Conservation (phyloP, 768 basidiomycete species). For the Phlegmacium glaucopus region DNA sequence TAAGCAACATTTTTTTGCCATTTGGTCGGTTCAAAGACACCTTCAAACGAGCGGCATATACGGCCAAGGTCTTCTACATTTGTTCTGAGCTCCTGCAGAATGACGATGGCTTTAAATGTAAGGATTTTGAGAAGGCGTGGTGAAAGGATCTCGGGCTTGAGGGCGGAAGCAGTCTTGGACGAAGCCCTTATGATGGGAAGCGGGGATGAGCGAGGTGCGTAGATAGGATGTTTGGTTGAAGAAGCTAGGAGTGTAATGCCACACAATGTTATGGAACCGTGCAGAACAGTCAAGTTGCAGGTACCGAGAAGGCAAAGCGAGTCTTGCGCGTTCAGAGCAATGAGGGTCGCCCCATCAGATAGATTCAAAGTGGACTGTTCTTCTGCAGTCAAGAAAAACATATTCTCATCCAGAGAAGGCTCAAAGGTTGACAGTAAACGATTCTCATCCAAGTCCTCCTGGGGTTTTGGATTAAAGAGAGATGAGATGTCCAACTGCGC, state of each 20-base stretch:
- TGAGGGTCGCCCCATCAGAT: constrained; percentile 28
- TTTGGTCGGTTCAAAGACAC: constrained; percentile 54
- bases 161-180: constrained; percentile 2
- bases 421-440: constrained; percentile 46
- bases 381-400: constrained; percentile 39
- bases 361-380: constrained; percentile 33
- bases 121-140: constrained; percentile 9
- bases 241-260: constrained; percentile 50
- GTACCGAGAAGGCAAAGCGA: constrained; percentile 67
- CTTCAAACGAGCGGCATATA: constrained; percentile 60
- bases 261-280: constrained; percentile 55
- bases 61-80: constrained; percentile 65
- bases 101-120: constrained; percentile 34
- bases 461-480: constrained; percentile 8
- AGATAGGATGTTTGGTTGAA: constrained; percentile 46
- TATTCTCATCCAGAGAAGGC: constrained; percentile 41
- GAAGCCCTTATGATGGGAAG: constrained; percentile 46
- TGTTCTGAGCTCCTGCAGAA: constrained; percentile 54
- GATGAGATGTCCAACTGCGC: constrained; percentile 15
- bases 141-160: constrained; percentile 6
- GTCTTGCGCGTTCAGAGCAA: constrained; percentile 46
- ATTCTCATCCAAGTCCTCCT: constrained; percentile 4
- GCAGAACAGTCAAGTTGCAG: constrained; percentile 58
- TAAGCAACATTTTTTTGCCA: constrained; percentile 32
- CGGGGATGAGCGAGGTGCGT: constrained; percentile 78